Conservation (phyloP, 148 eudicot genomes). For the Chenopodium berlandieri region DNA sequence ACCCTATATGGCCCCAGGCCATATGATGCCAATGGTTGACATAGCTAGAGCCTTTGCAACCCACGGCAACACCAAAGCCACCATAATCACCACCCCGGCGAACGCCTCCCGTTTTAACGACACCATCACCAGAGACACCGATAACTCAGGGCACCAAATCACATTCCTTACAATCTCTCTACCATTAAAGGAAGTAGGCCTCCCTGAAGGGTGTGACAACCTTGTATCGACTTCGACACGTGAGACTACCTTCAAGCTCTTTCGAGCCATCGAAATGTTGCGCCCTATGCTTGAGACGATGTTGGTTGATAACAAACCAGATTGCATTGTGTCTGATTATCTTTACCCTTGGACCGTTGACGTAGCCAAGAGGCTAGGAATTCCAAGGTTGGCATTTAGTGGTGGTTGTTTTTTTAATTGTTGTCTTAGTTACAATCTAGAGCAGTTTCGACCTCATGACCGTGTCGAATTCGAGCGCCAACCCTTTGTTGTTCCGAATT, state of each 20-base stretch:
- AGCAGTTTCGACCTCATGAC: conserved; percentile 31
- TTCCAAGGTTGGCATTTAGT: conserved; percentile 53
- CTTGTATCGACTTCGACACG: conserved; percentile 37
- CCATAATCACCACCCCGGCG: conserved; percentile 46
- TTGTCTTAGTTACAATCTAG: conserved; percentile 36
- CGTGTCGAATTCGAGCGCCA: conserved; percentile 28
- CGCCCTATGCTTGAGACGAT: conserved; percentile 41
- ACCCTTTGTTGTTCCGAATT: conserved; percentile 36
- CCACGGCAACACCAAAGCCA: conserved; percentile 30
- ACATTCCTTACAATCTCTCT: conserved; percentile 32
- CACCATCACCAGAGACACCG: conserved; percentile 24
- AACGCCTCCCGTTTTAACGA: conserved; percentile 37
- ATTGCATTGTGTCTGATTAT: conserved; percentile 48
- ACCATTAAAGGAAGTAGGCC: conserved; percentile 36
- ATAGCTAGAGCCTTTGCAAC: conserved; percentile 43
- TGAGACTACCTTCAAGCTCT: conserved; percentile 38
- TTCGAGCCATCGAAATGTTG: conserved; percentile 43
- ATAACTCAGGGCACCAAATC: conserved; percentile 16
- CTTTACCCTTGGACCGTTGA: conserved; percentile 53
- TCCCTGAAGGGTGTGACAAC: conserved; percentile 56
- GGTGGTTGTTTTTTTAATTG: conserved; percentile 48
- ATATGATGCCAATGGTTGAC: conserved; percentile 62
- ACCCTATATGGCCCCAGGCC: conserved; percentile 63
- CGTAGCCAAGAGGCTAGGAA: conserved; percentile 23
- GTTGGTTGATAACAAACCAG: conserved; percentile 23